Evolutionary conservation across 345 rosid genomes (phyloP), one percentile per base, ranked within the genome.

Genomic region (Hibiscus mutabilis): DNA sequence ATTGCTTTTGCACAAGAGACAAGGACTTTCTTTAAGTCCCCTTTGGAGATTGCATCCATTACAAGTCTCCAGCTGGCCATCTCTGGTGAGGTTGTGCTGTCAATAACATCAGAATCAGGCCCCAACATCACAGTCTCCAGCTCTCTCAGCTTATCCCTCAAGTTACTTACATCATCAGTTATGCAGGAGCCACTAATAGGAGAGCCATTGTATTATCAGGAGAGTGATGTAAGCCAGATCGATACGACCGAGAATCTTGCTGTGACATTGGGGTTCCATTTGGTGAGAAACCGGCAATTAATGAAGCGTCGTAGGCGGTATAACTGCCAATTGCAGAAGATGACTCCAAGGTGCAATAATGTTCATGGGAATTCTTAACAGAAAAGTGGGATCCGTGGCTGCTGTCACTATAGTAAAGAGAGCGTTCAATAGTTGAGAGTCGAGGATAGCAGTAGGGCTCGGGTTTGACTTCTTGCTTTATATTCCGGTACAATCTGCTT

Each of bases 71-170:
- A 87, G 70, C 68, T 73, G 46, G 79, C 84, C 77, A 82, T 80
- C 56, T 71, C 84, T 6, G 74, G 70, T 19, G 76, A 73, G 40
- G 66, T 70, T 3, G 58, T 53, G 60, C 44, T 47, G 67, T 81
- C 83, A 44, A 80, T 74, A 56, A 82, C 70, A 72, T 84, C 87
- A 46, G 86, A 82, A 76, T 93, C 98, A 4, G 97, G 91, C 40
- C 94, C 98, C 74, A 93, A 77, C 97, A 93, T 91, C 60, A 74
- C 93, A 9, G 84, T 85, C 76, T 93, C 97, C 19, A 93, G 66
- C 69, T 93, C 97, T 73, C 80, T 87, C 77, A 93, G 80, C 91
- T 89, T 93, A 78, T 83, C 84, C 83, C 58, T 81, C 14, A 87
- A 79, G 61, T 90, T 87, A 70, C 74, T 82, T 27, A 75, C 86